Percentiles rank a stretch among this genome's conserved stretches.
These are phyloP conservation scores for Colletotrichum tanaceti DNA, from an alignment of 2,329 filamentous ascomycete genomes.

Conservation along the genomic window DNA sequence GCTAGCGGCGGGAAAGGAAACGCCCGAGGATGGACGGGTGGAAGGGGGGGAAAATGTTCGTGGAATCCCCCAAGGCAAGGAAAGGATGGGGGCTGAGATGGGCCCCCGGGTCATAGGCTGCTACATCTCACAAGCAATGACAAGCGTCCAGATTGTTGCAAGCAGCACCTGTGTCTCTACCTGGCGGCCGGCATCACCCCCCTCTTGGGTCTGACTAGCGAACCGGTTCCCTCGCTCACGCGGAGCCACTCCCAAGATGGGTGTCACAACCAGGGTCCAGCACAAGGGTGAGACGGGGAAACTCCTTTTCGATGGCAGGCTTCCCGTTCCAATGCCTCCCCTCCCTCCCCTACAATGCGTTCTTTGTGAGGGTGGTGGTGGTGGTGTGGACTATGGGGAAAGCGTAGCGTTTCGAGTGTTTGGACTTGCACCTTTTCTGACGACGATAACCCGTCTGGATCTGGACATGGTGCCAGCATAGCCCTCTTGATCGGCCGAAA, in stretches of 20 bases:
- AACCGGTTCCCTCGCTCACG: slow-evolving; percentile 1
- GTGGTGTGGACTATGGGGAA: neutral
- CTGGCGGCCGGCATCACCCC: neutral
- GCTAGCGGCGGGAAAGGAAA: neutral
- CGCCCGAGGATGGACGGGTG: neutral
- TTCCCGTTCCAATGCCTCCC: neutral
- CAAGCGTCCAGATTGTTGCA: neutral
- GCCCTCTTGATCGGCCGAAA: neutral
- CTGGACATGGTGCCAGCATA: neutral
- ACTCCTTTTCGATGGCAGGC: neutral
- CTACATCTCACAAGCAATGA: neutral
- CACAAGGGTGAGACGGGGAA: neutral
- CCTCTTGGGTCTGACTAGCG: slow-evolving; percentile 5
- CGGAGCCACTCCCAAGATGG: slow-evolving; percentile 2
- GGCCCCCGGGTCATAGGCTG: neutral
- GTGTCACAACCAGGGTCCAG: slow-evolving; percentile 16
- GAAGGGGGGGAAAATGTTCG: neutral
- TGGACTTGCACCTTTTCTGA: neutral
- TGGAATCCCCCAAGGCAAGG: neutral
- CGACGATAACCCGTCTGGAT: neutral
- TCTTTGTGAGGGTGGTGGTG: neutral
- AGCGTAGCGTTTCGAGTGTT: neutral
- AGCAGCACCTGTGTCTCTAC: neutral
- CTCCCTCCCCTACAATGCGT: neutral
- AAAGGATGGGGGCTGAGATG: neutral